Base-by-base conservation (phyloP, 1,284 basidiomycete species). In the Ceratobasidium sp. region DNA sequence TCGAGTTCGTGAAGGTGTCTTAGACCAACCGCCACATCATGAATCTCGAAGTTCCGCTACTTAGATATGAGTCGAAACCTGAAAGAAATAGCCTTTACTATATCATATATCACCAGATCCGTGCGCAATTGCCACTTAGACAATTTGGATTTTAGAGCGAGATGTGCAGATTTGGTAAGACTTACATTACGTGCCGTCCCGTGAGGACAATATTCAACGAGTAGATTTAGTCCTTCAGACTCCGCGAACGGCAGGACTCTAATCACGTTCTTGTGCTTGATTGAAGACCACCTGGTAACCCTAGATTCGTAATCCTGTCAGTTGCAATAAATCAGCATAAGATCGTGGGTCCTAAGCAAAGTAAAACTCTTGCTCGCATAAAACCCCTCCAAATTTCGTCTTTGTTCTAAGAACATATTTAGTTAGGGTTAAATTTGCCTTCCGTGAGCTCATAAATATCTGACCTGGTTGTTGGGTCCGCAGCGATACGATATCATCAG, bases 1-100 rank as follows among this genome's bases (percentile, higher is more conserved):
- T 67, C 64, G 44, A 67, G 64, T 26, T 49, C 42, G 44, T 67
- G 64, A 23, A 67, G 44, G 23, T 67, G 44, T 33, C 64, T 49
- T 7, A 67, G 44, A 12, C 64, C 64, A 12, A 23, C 23, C 3
- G 49, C 44, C 44, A n/a, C 44, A n/a, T 26, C 40, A 23, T 49
- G 23, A 26, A 67, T 49, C 64, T 67, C 18, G 15, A 40, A 9
- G 13, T 20, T 2, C 12, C 44, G 44, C 10, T 49, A 15, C 9
- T 56, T 23, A 12, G 23, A 4, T 53, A 7, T 23, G 55, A 23
- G 10, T 56, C 20, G 55, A 23, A 56, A 10, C 9, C 5, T 56
- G 9, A 23, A 49, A 10, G 18, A 23, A 13, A 5, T 28, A 23
- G 15, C 12, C 12, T 39, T 26, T 49, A 67, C 64, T 3, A 67